Percentiles rank a stretch among this genome's conserved stretches.
phyloP scores from a whole-genome alignment of 106 monocot genomes.

The Posidonia australis region DNA sequence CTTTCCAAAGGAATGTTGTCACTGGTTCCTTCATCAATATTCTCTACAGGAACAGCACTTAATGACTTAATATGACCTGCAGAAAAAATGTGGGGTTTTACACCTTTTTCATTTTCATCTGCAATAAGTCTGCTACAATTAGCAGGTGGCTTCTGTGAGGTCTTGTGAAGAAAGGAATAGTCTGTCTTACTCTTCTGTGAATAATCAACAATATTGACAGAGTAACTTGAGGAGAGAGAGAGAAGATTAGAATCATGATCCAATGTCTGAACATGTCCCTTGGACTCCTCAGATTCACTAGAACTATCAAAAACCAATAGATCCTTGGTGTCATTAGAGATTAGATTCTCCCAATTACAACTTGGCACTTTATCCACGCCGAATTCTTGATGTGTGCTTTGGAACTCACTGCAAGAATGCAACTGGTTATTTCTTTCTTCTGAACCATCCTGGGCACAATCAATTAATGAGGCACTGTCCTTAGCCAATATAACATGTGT shows the following conservation, averaged over 20 bases:
- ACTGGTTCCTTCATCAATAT: too few relatives aligned
- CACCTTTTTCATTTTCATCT: too few relatives aligned
- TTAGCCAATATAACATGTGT: background rate
- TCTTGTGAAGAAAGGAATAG: too few relatives aligned
- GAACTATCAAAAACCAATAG: slow-evolving; percentile 33
- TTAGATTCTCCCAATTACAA: slow-evolving; percentile 38
- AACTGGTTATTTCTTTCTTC: background rate
- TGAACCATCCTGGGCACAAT: background rate
- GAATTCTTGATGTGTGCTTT: background rate
- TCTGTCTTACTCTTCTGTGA: too few relatives aligned
- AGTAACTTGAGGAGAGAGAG: background rate
- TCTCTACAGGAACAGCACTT: too few relatives aligned
- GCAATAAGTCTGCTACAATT: too few relatives aligned
- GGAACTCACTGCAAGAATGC: too few relatives aligned
- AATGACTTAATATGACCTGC: too few relatives aligned
- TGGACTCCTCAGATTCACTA: background rate
- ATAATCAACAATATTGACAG: too few relatives aligned
- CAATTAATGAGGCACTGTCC: background rate
- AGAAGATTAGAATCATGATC: background rate
- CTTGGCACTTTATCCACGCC: background rate
- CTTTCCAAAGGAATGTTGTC: too few relatives aligned
- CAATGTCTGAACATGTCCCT: background rate
- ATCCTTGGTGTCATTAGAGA: slow-evolving; percentile 35
- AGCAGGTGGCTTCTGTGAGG: too few relatives aligned
- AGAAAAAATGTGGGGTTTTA: too few relatives aligned